A percentile compares a stretch with the other conserved stretches of the same genome.
phyloP scores from a whole-genome alignment of 345 rosid species.

The Cardiospermum halicacabum region DNA sequence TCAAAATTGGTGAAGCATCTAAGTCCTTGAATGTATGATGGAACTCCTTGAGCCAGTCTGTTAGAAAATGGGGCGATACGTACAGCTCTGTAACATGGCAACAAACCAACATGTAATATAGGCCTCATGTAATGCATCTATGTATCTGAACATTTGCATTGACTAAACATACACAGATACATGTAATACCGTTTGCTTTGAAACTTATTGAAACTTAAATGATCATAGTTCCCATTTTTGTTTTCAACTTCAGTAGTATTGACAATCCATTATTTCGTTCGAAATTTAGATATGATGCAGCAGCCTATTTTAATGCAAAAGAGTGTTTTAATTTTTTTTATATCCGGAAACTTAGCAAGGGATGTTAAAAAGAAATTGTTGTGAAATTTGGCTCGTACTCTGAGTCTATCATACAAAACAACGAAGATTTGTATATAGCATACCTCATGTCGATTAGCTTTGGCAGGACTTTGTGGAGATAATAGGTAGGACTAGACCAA shows the following conservation, averaged over 20 bases:
- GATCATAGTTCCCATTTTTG: background rate
- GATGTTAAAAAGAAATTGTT: background rate
- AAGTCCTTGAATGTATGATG: conserved; percentile 68
- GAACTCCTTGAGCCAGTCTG: conserved; percentile 85
- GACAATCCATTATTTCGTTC: background rate
- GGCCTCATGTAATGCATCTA: background rate
- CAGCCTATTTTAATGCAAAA: background rate
- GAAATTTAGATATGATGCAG: background rate
- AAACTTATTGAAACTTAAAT: no score
- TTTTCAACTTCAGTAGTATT: background rate
- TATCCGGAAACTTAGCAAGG: background rate
- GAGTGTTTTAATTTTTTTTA: no score
- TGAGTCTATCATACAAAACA: background rate
- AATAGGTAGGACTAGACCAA: conserved; percentile 86
- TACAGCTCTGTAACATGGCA: conserved; percentile 65
- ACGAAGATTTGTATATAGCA: conserved; percentile 11
- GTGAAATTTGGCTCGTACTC: background rate
- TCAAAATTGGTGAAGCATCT: conserved; percentile 89
- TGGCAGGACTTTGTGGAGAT: conserved; percentile 90
- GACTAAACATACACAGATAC: no score
- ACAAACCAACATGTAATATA: background rate
- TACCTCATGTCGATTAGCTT: conserved; percentile 67
- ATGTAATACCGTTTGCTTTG: background rate
- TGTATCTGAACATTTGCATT: background rate
- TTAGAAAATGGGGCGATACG: conserved; percentile 97